Percentiles rank a stretch among this genome's conserved stretches.
Evolutionary conservation across 2,329 filamentous ascomycete genomes (phyloP).

Genomic region (Fusarium sterilihyphosum): DNA sequence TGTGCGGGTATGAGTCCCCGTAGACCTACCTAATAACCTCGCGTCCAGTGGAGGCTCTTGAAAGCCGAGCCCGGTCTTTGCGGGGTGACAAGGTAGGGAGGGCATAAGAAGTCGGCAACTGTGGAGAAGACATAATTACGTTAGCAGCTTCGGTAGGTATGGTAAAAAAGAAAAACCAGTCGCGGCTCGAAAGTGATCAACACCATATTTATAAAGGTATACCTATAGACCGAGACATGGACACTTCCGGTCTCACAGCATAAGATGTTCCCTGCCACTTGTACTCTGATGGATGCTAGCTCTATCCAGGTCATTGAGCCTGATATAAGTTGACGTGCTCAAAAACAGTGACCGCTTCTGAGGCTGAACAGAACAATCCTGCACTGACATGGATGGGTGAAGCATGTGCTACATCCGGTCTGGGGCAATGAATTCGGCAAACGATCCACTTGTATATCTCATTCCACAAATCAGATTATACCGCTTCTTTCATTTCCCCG

Average conservation of each 20-base stretch:
- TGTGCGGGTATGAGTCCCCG: too few relatives aligned
- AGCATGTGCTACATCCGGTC: conserved; percentile 17
- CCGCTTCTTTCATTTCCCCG: conserved; percentile 25
- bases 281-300: neutral
- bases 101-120: neutral
- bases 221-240: neutral
- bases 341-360: conserved; percentile 14
- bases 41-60: neutral
- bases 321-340: neutral
- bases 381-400: conserved; percentile 6
- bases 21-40: neutral
- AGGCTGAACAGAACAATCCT: conserved; percentile 21
- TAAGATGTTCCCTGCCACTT: neutral
- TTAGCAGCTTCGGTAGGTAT: neutral
- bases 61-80: conserved; percentile 6
- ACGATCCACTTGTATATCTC: neutral
- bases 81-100: conserved; percentile 16
- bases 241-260: neutral
- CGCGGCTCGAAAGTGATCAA: neutral
- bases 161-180: neutral
- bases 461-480: conserved; percentile 33
- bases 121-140: conserved; percentile 2
- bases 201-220: neutral
- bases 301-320: neutral
- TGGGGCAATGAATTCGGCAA: conserved; percentile 17